Evolutionary conservation across 805 yeast species (phyloP).

Genomic region (Candida sphagnicola): DNA sequence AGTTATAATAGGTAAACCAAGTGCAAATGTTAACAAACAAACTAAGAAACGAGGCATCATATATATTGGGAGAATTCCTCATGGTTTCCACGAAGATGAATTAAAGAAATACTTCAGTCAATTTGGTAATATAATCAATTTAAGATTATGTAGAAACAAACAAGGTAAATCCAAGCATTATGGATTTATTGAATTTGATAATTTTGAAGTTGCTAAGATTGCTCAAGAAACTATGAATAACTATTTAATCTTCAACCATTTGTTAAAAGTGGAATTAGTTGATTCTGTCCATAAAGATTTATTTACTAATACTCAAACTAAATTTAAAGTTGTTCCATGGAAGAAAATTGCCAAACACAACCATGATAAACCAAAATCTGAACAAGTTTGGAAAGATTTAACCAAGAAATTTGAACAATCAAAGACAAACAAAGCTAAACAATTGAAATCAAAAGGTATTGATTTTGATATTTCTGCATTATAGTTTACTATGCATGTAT

Average conservation of each 20-base stretch:
- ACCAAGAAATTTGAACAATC: slow-evolving; percentile 42
- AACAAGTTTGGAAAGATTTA: slow-evolving; percentile 53
- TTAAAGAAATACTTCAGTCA: slow-evolving; percentile 79
- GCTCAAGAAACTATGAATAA: slow-evolving; percentile 97
- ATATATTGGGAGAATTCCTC: slow-evolving; percentile 89
- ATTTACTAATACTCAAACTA: slow-evolving; percentile 53
- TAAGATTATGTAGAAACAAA: slow-evolving; percentile 83
- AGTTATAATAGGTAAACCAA: slow-evolving; percentile 10
- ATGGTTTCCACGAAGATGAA: slow-evolving; percentile 84
- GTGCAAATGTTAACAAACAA: slow-evolving; percentile 9
- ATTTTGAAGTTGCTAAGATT: slow-evolving; percentile 70
- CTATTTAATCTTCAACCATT: slow-evolving; percentile 83
- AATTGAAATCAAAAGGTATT: slow-evolving; percentile 56
- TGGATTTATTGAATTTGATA: slow-evolving; percentile 82
- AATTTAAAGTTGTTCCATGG: slow-evolving; percentile 60
- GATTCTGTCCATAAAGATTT: slow-evolving; percentile 58
- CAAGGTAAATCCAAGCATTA: slow-evolving; percentile 89
- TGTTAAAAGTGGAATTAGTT: slow-evolving; percentile 56
- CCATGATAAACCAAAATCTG: slow-evolving; percentile 56
- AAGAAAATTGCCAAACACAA: slow-evolving; percentile 47
- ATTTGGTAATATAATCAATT: slow-evolving; percentile 79
- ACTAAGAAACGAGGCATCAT: slow-evolving; percentile 56
- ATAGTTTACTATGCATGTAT: neutral
- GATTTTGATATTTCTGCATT: slow-evolving; percentile 35
- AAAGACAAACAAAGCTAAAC: slow-evolving; percentile 41